Percentiles rank a stretch among this genome's conserved stretches.
These are phyloP conservation scores for Sporothrix variecibatus DNA, from an alignment of 2,329 filamentous ascomycete genomes.

Conservation along the genomic window DNA sequence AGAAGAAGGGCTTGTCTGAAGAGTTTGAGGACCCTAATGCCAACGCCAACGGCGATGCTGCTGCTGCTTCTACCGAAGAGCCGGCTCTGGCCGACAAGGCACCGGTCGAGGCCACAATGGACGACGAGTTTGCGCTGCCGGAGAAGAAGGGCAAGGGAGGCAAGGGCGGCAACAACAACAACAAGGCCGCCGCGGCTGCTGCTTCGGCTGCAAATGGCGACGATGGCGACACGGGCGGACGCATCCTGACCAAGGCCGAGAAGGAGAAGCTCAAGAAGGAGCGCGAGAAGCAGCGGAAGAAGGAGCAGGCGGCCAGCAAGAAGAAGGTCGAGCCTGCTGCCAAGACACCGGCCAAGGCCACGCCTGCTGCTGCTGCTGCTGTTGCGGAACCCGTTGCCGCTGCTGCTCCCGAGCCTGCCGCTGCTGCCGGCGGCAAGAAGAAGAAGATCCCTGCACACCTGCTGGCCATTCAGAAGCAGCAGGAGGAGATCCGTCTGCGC, in stretches of 20 bases:
- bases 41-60: constrained; percentile 48
- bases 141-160: constrained; percentile 72
- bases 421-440: constrained; percentile 66
- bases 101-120: constrained; percentile 76
- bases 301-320: constrained; percentile 93
- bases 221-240: constrained; percentile 59
- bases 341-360: constrained; percentile 42
- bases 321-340: constrained; percentile 66
- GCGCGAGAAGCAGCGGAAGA: constrained; percentile 96
- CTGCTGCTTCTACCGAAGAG: constrained; percentile 37
- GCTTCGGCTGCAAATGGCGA: constrained; percentile 35
- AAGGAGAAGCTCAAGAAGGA: constrained; percentile 99
- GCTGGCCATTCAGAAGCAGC: constrained; percentile 74
- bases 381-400: neutral
- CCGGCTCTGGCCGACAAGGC: constrained; percentile 64
- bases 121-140: constrained; percentile 82
- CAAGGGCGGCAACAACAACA: constrained; percentile 49
- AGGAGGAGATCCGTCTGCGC: constrained; percentile 69
- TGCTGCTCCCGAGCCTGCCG: constrained; percentile 47
- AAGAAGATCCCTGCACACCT: constrained; percentile 86
- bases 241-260: constrained; percentile 92
- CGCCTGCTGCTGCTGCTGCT: neutral
- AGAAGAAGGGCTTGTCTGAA: constrained; percentile 79
- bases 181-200: constrained; percentile 42
- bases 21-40: constrained; percentile 71